Evolutionary conservation across 768 basidiomycete species (phyloP), one percentile per base, ranked within the genome.

Genomic region (Lactarius pseudohatsudake): DNA sequence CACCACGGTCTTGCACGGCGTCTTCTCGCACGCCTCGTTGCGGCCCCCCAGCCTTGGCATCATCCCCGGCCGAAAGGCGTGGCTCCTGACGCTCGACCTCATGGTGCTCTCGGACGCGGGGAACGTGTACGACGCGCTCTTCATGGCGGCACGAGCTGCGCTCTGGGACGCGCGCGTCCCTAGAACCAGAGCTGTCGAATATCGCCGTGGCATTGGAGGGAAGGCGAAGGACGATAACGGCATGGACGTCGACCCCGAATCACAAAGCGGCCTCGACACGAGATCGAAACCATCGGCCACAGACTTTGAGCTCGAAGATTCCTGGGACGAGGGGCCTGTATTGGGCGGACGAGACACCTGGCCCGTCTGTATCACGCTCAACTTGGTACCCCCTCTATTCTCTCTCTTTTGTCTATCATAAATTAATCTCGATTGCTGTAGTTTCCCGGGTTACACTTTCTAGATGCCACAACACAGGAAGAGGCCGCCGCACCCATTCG

Each of bases 231-330:
- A 73, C 32, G 72, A 73, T 13, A 79, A 78, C 16, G 79, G 82
- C 57, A 87, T 87, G 85, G 85, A 90, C 69, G 76, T 85, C 4
- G 86, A 90, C 65, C 74, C 80, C 40, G 77, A 77, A 34, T 55
- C 47, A 18, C 60, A 68, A 3, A 87, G 86, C 68, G 82, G 85
- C 2, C 83, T 91, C 47, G 85, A 86, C 70, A 89, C 86, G 18
- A 79, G 85, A 45, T 76, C 81, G 40, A 75, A 79, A 43, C 74
- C 74, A 28, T 75, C 76, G 10, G 89, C 86, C 13, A 84, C 85
- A 10, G 94, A 96, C 75, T 95, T 95, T 70, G 94, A 96, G 77
- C 81, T 95, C 26, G 82, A 86, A 13, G 93, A 96, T 74, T 91
- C 88, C 68, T 93, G 91, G 91, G 92, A 92, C 72, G 91, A 92